phyloP scores from a whole-genome alignment of 202 grass and related monocot species.

The Brachypodium distachyon region DNA sequence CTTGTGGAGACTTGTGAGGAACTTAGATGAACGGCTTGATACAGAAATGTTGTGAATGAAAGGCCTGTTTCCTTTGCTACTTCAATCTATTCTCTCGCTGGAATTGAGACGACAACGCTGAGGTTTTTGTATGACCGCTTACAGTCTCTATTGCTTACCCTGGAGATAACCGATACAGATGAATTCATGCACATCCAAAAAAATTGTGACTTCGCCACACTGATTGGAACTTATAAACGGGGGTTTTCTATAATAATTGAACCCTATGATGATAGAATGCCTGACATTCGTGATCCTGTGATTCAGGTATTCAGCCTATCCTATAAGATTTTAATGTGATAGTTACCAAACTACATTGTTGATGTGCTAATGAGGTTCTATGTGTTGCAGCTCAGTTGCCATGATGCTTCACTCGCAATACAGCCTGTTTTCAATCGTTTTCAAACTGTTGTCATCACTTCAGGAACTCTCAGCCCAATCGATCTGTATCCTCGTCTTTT shows the following conservation, averaged over 20 bases:
- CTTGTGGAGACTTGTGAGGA: constrained; percentile 61
- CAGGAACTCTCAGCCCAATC: constrained; percentile 85
- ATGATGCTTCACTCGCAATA: constrained; percentile 84
- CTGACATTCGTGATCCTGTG: constrained; percentile 80
- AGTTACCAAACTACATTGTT: background rate
- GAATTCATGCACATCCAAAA: constrained; percentile 87
- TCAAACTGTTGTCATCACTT: constrained; percentile 83
- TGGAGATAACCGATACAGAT: constrained; percentile 83
- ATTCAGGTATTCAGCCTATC: constrained; percentile 43
- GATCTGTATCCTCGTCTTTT: constrained; percentile 87
- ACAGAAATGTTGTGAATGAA: constrained; percentile 89
- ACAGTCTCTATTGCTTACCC: constrained; percentile 70
- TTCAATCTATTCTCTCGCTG: constrained; percentile 53
- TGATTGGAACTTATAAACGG: constrained; percentile 68
- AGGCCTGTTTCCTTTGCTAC: constrained; percentile 60
- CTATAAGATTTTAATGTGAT: background rate
- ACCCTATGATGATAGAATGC: constrained; percentile 86
- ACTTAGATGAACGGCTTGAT: constrained; percentile 48
- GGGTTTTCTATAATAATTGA: constrained; percentile 91
- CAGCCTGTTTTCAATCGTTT: constrained; percentile 85
- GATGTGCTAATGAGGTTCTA: background rate
- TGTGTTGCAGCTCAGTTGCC: constrained; percentile 76
- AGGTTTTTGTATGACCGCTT: constrained; percentile 80
- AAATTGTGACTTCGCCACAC: constrained; percentile 76
- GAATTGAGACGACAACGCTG: constrained; percentile 88